These are phyloP conservation scores for Aspergillus pseudotamarii DNA, from an alignment of 2,329 filamentous ascomycete genomes.

Conservation along the genomic window DNA sequence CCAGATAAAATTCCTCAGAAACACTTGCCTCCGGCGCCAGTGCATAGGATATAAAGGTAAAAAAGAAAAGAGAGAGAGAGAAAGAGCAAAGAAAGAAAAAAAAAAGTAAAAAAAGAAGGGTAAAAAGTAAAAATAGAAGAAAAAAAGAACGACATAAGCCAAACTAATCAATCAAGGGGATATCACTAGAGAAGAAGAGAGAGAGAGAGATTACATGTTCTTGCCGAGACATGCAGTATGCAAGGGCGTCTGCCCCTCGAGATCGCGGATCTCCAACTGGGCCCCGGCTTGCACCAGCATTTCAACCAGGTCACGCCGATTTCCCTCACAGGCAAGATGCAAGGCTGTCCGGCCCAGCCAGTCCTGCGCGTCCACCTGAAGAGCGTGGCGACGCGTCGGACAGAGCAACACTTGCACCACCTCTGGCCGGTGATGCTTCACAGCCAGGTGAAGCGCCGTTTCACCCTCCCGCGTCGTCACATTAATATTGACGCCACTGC, in stretches of 20 bases:
- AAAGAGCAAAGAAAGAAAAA: too few relatives aligned
- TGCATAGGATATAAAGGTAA: background rate
- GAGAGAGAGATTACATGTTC: background rate
- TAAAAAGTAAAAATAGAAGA: background rate
- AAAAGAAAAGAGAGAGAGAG: too few relatives aligned
- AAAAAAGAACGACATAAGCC: background rate
- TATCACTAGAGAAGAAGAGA: background rate
- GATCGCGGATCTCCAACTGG: constrained; percentile 14
- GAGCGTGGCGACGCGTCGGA: background rate
- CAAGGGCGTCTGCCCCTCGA: constrained; percentile 11
- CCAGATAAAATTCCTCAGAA: background rate
- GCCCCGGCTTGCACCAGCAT: constrained; percentile 13
- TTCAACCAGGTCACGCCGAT: constrained; percentile 13
- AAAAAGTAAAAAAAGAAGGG: too few relatives aligned
- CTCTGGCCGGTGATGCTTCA: background rate
- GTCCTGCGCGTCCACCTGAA: background rate
- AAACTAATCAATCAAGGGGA: background rate
- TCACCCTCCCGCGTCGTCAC: constrained; percentile 6
- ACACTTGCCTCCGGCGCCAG: background rate
- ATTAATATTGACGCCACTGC: constrained; percentile 4
- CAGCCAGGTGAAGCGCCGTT: constrained; percentile 13
- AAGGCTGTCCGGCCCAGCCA: background rate
- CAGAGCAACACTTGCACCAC: constrained; percentile 6
- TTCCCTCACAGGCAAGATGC: background rate
- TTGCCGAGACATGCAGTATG: constrained; percentile 12